Percentiles rank a stretch among this genome's conserved stretches.
phyloP scores from a whole-genome alignment of 441 rosid genomes.

The Omphalea diandra region DNA sequence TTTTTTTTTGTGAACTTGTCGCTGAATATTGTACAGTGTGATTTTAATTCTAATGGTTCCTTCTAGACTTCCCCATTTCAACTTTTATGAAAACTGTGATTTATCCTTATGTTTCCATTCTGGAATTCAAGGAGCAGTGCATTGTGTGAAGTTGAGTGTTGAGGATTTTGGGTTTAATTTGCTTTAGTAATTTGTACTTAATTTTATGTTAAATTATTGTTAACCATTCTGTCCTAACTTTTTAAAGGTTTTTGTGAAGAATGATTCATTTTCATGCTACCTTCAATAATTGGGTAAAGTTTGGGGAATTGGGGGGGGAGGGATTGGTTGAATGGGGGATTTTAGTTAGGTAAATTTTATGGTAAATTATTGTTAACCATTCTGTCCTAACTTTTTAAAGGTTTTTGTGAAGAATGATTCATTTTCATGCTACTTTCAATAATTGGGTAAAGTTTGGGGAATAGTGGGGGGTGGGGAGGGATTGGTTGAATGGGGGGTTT shows the following conservation, averaged over 20 bases:
- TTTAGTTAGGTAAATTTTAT: not conserved
- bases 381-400: not conserved
- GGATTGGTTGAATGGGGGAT: not conserved
- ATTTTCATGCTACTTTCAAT: not conserved
- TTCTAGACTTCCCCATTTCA: not conserved
- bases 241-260: slow-evolving; percentile 3
- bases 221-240: not conserved
- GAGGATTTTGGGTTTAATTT: not conserved
- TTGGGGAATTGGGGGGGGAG: not conserved
- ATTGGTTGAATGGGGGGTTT: not conserved
- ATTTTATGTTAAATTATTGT: not conserved
- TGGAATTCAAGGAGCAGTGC: not conserved
- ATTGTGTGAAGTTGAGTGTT: not conserved
- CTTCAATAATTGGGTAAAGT: not conserved
- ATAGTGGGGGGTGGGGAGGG: not conserved
- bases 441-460: no score
- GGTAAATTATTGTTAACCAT: not conserved
- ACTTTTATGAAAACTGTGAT: slow-evolving; percentile 1
- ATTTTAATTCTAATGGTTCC: not conserved
- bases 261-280: not conserved
- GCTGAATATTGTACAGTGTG: not conserved
- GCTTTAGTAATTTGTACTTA: not conserved
- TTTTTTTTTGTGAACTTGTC: no score
- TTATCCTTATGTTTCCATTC: not conserved
- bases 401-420: slow-evolving; percentile 13